Percentiles rank a stretch among this genome's conserved stretches.
Evolutionary conservation across 2,329 filamentous ascomycete genomes (phyloP).

Genomic region (Ceratocystis lukuohia): DNA sequence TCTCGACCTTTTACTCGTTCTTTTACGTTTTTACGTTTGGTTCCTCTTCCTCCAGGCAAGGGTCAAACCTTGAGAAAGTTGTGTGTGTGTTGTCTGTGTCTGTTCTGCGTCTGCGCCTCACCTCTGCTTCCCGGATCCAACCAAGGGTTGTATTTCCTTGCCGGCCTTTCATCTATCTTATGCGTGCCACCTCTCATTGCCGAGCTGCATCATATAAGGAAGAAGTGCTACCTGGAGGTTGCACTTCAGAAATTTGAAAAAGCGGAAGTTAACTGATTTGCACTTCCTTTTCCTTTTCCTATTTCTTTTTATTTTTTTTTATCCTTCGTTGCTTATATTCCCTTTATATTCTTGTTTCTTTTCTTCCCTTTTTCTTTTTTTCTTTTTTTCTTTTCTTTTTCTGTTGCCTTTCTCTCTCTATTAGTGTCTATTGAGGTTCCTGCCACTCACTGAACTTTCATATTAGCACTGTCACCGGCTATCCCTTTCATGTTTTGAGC

Average conservation of each 20-base stretch:
- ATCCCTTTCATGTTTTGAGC: not conserved
- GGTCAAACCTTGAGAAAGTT: slow-evolving; percentile 5
- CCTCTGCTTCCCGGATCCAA: slow-evolving; percentile 1
- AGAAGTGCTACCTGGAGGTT: not conserved
- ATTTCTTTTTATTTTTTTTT: not conserved
- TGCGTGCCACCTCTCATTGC: slow-evolving; percentile 1
- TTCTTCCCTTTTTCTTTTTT: not conserved
- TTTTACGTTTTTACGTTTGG: not conserved
- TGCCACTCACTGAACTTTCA: not conserved
- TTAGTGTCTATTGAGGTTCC: not conserved
- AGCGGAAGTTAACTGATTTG: not conserved
- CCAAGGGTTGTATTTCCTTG: not conserved
- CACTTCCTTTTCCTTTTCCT: not conserved
- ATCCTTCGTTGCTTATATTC: not conserved
- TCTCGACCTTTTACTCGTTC: slow-evolving; percentile 5
- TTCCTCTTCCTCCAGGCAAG: not conserved
- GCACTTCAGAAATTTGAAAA: not conserved
- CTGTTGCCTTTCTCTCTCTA: not conserved
- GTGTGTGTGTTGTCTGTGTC: not conserved
- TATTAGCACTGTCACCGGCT: not conserved
- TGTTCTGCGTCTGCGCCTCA: slow-evolving; percentile 3
- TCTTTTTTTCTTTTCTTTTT: not conserved
- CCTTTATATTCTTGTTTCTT: not conserved
- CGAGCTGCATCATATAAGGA: slow-evolving; percentile 7
- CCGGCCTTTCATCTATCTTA: slow-evolving; percentile 1